These are phyloP conservation scores for Pulveroboletus frians DNA, from an alignment of 768 basidiomycete genomes.

Conservation along the genomic window DNA sequence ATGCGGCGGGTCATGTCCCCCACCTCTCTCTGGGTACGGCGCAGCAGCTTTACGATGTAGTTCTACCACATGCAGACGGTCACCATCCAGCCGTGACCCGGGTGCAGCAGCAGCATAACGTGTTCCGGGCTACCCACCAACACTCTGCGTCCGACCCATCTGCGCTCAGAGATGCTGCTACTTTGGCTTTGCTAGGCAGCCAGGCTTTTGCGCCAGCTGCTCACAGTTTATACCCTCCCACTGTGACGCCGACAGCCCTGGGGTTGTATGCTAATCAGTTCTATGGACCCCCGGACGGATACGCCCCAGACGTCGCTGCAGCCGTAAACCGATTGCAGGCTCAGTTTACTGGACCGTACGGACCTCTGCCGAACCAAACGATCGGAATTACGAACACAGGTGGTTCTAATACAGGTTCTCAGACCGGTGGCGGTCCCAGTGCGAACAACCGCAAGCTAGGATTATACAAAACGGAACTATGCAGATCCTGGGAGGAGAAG, in stretches of 20 bases:
- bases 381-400: slow-evolving; percentile 42
- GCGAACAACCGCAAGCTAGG: slow-evolving; percentile 90
- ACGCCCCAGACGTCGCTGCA: slow-evolving; percentile 48
- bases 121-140: slow-evolving; percentile 70
- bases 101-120: slow-evolving; percentile 74
- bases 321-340: slow-evolving; percentile 60
- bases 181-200: slow-evolving; percentile 57
- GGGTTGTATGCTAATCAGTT: slow-evolving; percentile 69
- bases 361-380: slow-evolving; percentile 40
- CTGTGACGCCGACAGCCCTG: slow-evolving; percentile 41
- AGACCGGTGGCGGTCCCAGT: slow-evolving; percentile 61
- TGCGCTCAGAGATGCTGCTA: slow-evolving; percentile 62
- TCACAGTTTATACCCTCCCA: slow-evolving; percentile 49
- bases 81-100: slow-evolving; percentile 65
- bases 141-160: slow-evolving; percentile 83
- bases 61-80: slow-evolving; percentile 47
- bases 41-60: slow-evolving; percentile 79
- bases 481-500: slow-evolving; percentile 91
- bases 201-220: slow-evolving; percentile 47
- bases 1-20: slow-evolving; percentile 51
- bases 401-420: slow-evolving; percentile 21
- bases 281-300: slow-evolving; percentile 58
- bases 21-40: slow-evolving; percentile 69
- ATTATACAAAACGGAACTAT: slow-evolving; percentile 86
- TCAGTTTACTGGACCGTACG: slow-evolving; percentile 52